Evolutionary conservation across 441 rosid genomes (phyloP), one percentile per base, ranked within the genome.

Genomic region (Lagerstroemia fauriei): DNA sequence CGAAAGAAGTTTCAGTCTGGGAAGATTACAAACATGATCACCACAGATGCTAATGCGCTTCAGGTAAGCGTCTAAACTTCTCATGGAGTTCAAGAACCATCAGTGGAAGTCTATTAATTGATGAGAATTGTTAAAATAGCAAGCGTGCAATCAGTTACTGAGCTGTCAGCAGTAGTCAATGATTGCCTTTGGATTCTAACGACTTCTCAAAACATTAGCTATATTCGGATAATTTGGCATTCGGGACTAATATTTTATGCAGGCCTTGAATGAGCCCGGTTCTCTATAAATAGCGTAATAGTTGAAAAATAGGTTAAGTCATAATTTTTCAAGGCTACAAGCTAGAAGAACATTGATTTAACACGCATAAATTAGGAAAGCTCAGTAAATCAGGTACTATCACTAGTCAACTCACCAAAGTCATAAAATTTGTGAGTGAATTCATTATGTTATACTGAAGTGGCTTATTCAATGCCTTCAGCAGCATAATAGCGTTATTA

Each of bases 1-100:
- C 95, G 92, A 85, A 94, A 92, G 92, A 91, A 92, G 86, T 94
- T 93, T 70, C 91, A 92, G 25, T 91, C 97, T 74, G 99, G 98
- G 73, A 96, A 94, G 89, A 87, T 96, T 84, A 96, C 94, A 72
- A 96, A 96, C 83, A 96, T 96, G 98, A 96, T 96, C 81, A 92
- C 99, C 80, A 93, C 98, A 79, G 99, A 96, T 88, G 94, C 95
- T 77, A 92, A 87, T 88, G 84, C 95, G 59, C 91, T 95, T 87
- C 98, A 95, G 97, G 99, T 94, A 85, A 83, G 85, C 41, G 80
- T 76, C 77, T 79, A 65, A 46, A 53, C 76, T 47, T 56, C n/a
- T 72, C 38, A 59, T 75, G 47, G 27, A 69, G 25, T 69, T 69
- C 3, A 31, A 32, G 9, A 16, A 48, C 65, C 25, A 47, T 69